Evolutionary conservation across 139 green algal species (phyloP).

Genomic region (Diplosphaera chodatii): DNA sequence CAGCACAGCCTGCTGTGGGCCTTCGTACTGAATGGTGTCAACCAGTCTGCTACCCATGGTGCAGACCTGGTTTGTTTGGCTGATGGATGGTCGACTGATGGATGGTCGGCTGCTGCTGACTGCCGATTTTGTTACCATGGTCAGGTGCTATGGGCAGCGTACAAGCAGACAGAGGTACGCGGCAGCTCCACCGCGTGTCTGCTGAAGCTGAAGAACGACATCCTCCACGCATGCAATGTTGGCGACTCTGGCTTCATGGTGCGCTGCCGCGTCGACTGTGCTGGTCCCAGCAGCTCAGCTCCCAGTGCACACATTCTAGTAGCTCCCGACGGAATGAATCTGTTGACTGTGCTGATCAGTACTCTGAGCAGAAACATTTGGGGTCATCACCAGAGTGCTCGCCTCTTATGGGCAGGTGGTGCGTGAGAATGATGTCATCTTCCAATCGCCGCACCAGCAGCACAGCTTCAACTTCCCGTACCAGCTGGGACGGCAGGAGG

Average conservation of each 20-base stretch:
- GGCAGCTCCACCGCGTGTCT: slow-evolving; percentile 81
- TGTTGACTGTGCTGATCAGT: no score
- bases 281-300: slow-evolving; percentile 19
- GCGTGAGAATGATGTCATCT: slow-evolving; percentile 46
- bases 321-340: no score
- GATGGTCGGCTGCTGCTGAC: no score
- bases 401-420: slow-evolving; percentile 30
- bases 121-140: no score
- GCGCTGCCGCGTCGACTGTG: not conserved
- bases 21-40: no score
- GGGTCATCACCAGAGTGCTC: no score
- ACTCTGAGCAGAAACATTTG: no score
- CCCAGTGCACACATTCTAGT: no score
- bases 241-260: slow-evolving; percentile 68
- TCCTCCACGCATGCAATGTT: slow-evolving; percentile 73
- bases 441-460: slow-evolving; percentile 87
- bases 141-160: slow-evolving; percentile 6
- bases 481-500: slow-evolving; percentile 55
- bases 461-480: slow-evolving; percentile 99
- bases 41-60: no score
- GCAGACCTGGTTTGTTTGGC: no score
- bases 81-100: no score
- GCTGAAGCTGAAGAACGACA: slow-evolving; percentile 56
- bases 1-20: not conserved
- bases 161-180: slow-evolving; percentile 17